Evolutionary conservation across 2,329 filamentous ascomycete species (phyloP), one percentile per base, ranked within the genome.

Genomic region (Colletotrichum lentis): DNA sequence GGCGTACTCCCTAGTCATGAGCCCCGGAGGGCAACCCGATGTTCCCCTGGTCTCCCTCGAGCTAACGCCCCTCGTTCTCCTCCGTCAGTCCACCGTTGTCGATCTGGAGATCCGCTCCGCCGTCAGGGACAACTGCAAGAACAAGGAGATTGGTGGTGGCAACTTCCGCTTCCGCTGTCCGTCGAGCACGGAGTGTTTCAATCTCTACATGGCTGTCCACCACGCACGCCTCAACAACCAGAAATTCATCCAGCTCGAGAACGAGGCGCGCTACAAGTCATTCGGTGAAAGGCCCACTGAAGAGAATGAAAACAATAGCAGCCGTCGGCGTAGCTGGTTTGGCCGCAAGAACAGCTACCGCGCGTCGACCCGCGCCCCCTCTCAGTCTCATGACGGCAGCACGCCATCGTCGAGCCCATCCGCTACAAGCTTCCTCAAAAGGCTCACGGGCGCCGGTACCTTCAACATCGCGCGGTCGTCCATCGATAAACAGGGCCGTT

Each of bases 31-130:
- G 71, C 64, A 56, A 70, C 71, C 41, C 62, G 74, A 62, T 71
- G 80, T 61, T 77, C 86, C 87, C 4, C 77, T 90, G 22, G 81
- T 90, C 50, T 91, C 91, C 6, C 86, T 97, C 41, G 93, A 97
- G 75, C 87, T 99, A 49, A 98, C 95, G 0, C 96, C 96, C 0
- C 83, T 97, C 44, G 95, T 98, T 8, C 91, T 94, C 72, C 89
- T 98, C 69, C 89, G 95, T 70, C 91, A 95, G 74, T 96, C 94
- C 73, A 99, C 94, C 24, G 92, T 92, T 3, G 87, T 99, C 39
- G 96, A 99, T 77, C 92, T 99, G 62, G 96, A 96, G 72, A 93
- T 99, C 71, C 91, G 94, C 57, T 97, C 95, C 7, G 93, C 93
- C 1, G 91, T 94, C 31, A 91, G 91, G 50, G 78, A 84, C 24